phyloP scores from a whole-genome alignment of 1,139 yeast species.

The Nakaseomyces kungkrabaensis region DNA sequence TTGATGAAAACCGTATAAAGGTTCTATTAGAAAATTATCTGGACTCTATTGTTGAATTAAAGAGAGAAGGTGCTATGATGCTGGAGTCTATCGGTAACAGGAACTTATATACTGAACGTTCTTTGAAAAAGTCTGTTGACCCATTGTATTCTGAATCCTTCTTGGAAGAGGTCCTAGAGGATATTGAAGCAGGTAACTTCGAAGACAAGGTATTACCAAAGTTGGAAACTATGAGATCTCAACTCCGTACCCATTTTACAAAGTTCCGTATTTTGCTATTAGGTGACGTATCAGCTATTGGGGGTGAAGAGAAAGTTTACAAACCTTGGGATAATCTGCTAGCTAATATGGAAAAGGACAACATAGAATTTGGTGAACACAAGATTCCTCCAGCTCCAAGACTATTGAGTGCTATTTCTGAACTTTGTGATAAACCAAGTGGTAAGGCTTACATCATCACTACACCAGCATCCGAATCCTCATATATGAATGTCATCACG shows the following conservation, averaged over 20 bases:
- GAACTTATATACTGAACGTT: conserved; percentile 43
- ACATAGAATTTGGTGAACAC: conserved; percentile 6
- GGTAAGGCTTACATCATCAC: conserved; percentile 54
- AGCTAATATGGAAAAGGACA: conserved; percentile 9
- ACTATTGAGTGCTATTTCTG: conserved; percentile 45
- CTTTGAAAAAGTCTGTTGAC: conserved; percentile 62
- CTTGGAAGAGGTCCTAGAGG: conserved; percentile 39
- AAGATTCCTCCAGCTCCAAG: conserved; percentile 39
- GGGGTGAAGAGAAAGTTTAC: conserved; percentile 14
- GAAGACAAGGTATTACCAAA: conserved; percentile 36
- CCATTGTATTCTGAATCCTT: conserved; percentile 52
- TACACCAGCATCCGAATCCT: conserved; percentile 80
- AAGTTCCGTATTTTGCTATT: conserved; percentile 61
- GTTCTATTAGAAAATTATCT: conserved; percentile 66
- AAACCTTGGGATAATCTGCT: conserved; percentile 47
- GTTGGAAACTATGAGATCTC: conserved; percentile 46
- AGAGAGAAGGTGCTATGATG: conserved; percentile 71
- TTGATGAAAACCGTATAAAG: conserved; percentile 63
- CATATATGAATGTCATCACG: conserved; percentile 57
- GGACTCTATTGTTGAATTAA: conserved; percentile 66
- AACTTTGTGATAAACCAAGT: conserved; percentile 45
- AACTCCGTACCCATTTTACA: conserved; percentile 44
- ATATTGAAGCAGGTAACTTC: conserved; percentile 40
- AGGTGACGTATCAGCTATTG: conserved; percentile 49
- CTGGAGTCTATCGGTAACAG: conserved; percentile 53